Evolutionary conservation across 2,329 filamentous ascomycete genomes (phyloP), one percentile per base, ranked within the genome.

Genomic region (Aspergillus bombycis): DNA sequence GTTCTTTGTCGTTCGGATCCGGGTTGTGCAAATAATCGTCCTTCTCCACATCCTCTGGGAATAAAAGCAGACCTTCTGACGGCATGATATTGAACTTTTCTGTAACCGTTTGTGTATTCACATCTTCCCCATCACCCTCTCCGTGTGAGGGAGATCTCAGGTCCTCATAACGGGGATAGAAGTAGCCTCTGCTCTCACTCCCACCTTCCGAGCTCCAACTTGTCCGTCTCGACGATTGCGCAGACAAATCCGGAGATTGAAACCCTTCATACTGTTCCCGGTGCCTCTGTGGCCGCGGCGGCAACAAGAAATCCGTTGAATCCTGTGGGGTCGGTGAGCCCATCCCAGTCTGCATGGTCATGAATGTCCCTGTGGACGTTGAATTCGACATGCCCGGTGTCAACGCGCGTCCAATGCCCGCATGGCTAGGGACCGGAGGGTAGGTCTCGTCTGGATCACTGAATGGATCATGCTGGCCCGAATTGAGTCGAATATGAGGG

Each of bases 71-170:
- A 7, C 88, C 88, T 16, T 88, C 86, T 3, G 87, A 89, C 0
- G 89, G 89, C 73, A 86, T 81, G 59, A 92, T 91, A 72, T 90
- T 91, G 76, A 89, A 91, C 75, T 91, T 91, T 71, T 91, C 88
- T 19, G 88, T 87, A 3, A 91, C 89, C 1, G 89, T 91, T 78
- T 91, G 89, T 0, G 89, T 91, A 71, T 90, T 91, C 59, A 91
- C 78, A 70, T 84, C 82, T 23, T 89, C 85, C 30, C 90, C 87
- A 53, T 90, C 87, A 70, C 87, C 90, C n/a, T 83, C 86, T 23
- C 85, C 81, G 65, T 85, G 79, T 57, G 87, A 89, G 2, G 85
- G 84, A 14, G 84, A 82, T 67, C 83, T 79, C 5, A 86, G 87
- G 65, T 89, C 87, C 63, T 86, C 85, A 67, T 88, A 89, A 0